Conservation (phyloP, 2,329 filamentous ascomycete species). For the Aschersonia sp. region DNA sequence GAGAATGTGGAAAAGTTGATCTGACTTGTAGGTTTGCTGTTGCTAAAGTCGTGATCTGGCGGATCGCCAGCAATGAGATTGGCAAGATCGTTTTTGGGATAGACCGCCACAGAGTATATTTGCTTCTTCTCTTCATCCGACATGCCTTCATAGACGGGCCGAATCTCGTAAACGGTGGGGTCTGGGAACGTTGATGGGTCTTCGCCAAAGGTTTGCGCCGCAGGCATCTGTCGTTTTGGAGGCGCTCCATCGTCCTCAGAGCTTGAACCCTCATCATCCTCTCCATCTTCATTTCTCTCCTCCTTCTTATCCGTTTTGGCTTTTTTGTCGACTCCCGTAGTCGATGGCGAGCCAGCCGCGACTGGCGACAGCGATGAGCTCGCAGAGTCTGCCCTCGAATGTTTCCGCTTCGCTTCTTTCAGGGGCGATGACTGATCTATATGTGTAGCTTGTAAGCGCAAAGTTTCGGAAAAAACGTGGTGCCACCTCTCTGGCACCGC, state of each 20-base stretch:
- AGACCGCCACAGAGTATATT: slow-evolving; percentile 76
- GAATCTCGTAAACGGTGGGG: slow-evolving; percentile 88
- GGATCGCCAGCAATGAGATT: slow-evolving; percentile 79
- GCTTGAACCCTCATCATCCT: slow-evolving; percentile 32
- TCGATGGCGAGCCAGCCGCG: slow-evolving; percentile 32
- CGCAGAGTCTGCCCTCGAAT: slow-evolving; percentile 37
- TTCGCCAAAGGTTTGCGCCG: slow-evolving; percentile 79
- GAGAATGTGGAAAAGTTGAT: slow-evolving; percentile 88
- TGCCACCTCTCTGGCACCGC: background rate
- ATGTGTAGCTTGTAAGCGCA: background rate
- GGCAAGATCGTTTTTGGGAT: slow-evolving; percentile 65
- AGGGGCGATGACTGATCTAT: slow-evolving; percentile 39
- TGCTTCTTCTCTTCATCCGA: slow-evolving; percentile 70
- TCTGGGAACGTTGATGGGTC: slow-evolving; percentile 86
- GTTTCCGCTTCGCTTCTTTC: slow-evolving; percentile 37
- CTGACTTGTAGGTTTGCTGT: slow-evolving; percentile 82
- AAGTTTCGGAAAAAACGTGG: no score
- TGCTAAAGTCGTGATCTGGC: slow-evolving; percentile 92
- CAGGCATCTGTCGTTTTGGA: slow-evolving; percentile 50
- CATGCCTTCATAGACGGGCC: slow-evolving; percentile 59
- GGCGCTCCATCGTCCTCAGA: slow-evolving; percentile 46
- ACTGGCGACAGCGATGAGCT: slow-evolving; percentile 47
- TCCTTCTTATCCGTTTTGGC: slow-evolving; percentile 21
- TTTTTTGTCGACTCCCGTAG: slow-evolving; percentile 46
- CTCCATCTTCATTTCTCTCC: slow-evolving; percentile 17